Evolutionary conservation across 306 rosid genomes (phyloP).

Genomic region (Crataegus laevigata): DNA sequence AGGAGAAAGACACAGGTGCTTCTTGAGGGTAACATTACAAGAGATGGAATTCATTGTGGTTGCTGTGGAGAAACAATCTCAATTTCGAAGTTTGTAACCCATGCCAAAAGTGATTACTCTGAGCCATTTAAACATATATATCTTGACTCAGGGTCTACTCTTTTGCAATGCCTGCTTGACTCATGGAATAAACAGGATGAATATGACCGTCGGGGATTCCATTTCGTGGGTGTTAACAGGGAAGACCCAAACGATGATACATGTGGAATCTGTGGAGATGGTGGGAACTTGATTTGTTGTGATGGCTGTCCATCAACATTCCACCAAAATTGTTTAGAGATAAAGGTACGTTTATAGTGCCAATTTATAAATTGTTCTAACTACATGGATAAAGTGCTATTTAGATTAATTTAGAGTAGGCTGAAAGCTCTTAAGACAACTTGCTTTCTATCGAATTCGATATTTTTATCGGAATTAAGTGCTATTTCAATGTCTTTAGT

Average conservation of each 20-base stretch:
- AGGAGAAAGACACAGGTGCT: constrained; percentile 23
- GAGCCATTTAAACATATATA: constrained; percentile 57
- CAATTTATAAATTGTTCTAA: not conserved
- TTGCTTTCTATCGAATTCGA: too few species aligned
- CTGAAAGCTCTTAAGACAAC: too few species aligned
- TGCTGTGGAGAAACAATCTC: constrained; percentile 61
- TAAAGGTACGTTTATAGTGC: constrained; percentile 43
- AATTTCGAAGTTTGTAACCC: constrained; percentile 57
- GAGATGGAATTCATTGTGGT: constrained; percentile 77
- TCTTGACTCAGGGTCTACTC: constrained; percentile 55
- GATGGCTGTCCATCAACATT: constrained; percentile 97
- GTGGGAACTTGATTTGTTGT: constrained; percentile 92
- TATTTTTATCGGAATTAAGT: too few species aligned
- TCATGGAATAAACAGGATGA: constrained; percentile 84
- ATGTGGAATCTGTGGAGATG: constrained; percentile 96
- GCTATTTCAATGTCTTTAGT: too few species aligned
- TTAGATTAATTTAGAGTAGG: too few species aligned
- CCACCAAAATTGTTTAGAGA: constrained; percentile 83
- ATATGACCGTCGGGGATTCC: constrained; percentile 52
- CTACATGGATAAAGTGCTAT: not conserved
- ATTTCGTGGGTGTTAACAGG: constrained; percentile 58
- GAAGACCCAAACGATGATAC: constrained; percentile 97
- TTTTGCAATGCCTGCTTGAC: constrained; percentile 77
- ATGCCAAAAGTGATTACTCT: constrained; percentile 50
- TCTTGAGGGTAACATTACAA: constrained; percentile 57